Base-by-base conservation (phyloP, 1,284 basidiomycete species). In the Apiotrichum gamsii region DNA sequence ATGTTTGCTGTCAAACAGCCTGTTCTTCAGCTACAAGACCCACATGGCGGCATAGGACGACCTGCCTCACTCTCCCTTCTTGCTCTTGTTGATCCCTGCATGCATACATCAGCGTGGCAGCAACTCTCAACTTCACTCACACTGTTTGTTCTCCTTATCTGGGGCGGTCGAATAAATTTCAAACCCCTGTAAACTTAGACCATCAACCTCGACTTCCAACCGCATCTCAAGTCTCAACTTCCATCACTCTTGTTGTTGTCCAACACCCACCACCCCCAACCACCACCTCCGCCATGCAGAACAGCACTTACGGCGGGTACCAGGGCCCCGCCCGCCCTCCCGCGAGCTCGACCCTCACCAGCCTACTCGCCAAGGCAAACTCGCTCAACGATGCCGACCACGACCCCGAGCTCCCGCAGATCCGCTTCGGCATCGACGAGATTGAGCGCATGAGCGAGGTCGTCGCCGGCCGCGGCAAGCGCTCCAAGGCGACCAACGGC, bases 401-500 rank as follows among this genome's bases (percentile, higher is more conserved):
- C 47, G 61, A 62, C 44, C 54, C 61, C 20, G 68, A 70, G 49
- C 54, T 70, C 4, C 68, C 68, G 34, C 66, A 65, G 51, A 64
- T 70, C 53, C 54, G 64, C 20, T 62, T 65, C 36, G 67, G 67
- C 24, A 62, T 70, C 41, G 68, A 67, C 33, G 68, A 70, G 59
- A 67, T 70, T 47, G 68, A 70, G 55, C 55, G 67, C 16, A 62
- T 67, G 62, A 64, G 61, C 47, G 67, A 65, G 54, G 45, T 43
- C 3, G 61, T 62, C 4, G 64, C 59, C 13, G 61, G 61, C 5
- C 53, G 54, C 44, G 62, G 65, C 6, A 67, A 64, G 52, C 56
- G 60, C 16, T 45, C 47, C 11, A 62, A 56, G 37, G 48, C 48
- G 15, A 39, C 44, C 13, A 45, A 43, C 16, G 66, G 58, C n/a